Base-by-base conservation (phyloP, 129 eudicot species). In the Logfia minima region DNA sequence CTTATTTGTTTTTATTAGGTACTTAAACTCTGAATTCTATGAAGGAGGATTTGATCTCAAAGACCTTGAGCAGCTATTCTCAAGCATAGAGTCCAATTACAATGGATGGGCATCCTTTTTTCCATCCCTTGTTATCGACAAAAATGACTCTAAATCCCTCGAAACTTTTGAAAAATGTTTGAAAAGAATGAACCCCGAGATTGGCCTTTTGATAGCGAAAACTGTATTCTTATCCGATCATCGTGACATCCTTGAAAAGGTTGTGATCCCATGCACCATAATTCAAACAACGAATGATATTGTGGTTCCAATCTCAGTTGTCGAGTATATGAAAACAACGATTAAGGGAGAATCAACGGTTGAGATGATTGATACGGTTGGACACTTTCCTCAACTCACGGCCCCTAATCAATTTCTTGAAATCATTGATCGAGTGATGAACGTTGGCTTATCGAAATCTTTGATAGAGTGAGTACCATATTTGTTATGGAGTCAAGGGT, bases 341-440 rank as follows among this genome's bases (percentile, higher is more conserved):
- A 86, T 90, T 56, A 86, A 78, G 71, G 91, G 84, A 1, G 74
- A 86, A 80, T 84, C 96, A 6, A 76, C 73, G 22, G 80, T 91
- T 32, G 88, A 86, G 83, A 86, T 84, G 6, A 79, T 94, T 19
- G 89, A 94, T 52, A 84, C 86, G 4, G 70, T 70, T n/a, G 98
- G 98, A n/a, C 98, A 94, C 75, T 94, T 94, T 58, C 98, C 98
- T 17, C 97, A 91, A 8, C 85, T 94, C 58, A 91, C 96, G 3
- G 90, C 87, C 9, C 93, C 85, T 63, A 23, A 53, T 48, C 81
- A 89, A 84, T 83, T 94, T 79, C 86, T 91, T 7, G 77, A 89
- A 31, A 85, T 91, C 61, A 56, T 94, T 67, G 87, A 80, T 62
- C 79, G 84, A 67, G 87, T 78, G 64, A 77, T 90, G 70, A 84